phyloP scores from a whole-genome alignment of 208 protist genomes.

The Trypanosoma congolense region DNA sequence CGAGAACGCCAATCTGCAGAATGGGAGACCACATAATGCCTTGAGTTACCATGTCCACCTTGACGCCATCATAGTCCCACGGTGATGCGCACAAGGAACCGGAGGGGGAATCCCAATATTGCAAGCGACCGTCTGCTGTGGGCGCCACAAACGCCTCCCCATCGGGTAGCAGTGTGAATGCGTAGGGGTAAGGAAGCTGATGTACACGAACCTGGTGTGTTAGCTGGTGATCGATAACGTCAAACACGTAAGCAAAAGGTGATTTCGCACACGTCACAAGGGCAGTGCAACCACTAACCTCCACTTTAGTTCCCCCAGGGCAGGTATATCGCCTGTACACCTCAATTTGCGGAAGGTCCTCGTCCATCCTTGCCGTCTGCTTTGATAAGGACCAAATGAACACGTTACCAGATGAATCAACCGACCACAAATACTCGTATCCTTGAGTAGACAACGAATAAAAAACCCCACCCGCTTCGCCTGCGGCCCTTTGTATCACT shows the following conservation, averaged over 20 bases:
- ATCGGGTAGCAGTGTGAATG: conserved; percentile 51
- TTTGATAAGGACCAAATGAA: conserved; percentile 72
- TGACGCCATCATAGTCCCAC: conserved; percentile 33
- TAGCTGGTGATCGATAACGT: conserved; percentile 40
- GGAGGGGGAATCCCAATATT: conserved; percentile 65
- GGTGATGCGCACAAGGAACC: conserved; percentile 45
- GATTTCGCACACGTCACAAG: conserved; percentile 52
- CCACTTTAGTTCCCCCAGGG: conserved; percentile 39
- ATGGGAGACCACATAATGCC: conserved; percentile 47
- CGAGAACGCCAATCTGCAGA: conserved; percentile 50
- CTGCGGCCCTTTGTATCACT: conserved; percentile 23
- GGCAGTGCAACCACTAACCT: conserved; percentile 34
- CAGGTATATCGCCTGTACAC: conserved; percentile 39
- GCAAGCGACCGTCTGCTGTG: conserved; percentile 25
- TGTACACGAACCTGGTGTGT: conserved; percentile 43
- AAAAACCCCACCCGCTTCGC: conserved; percentile 33
- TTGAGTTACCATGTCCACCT: conserved; percentile 35
- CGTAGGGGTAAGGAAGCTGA: conserved; percentile 28
- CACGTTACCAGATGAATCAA: conserved; percentile 56
- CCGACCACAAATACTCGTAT: conserved; percentile 59
- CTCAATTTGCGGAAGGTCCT: too few relatives aligned
- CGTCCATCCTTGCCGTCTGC: too few relatives aligned
- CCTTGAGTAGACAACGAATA: conserved; percentile 47
- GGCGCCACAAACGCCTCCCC: conserved; percentile 58
- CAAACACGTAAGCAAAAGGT: conserved; percentile 57